Base-by-base conservation (phyloP, 345 rosid genomes). In the Limnanthes douglasii region DNA sequence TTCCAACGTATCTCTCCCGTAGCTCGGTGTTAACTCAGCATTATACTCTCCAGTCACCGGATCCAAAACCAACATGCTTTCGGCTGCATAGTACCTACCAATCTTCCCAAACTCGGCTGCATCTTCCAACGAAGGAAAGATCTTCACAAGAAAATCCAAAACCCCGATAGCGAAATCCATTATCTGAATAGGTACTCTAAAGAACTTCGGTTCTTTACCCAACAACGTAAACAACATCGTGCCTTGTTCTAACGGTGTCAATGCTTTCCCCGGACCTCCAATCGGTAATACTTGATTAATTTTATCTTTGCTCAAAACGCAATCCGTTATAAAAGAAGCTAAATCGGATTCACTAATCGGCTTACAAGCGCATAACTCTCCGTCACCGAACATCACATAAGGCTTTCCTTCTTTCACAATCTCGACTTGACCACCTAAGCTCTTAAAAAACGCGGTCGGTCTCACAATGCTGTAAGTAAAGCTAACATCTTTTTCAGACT, bases 31-130 rank as follows among this genome's bases (percentile, higher is more conserved):
- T 62, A 63, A 61, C 53, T 83, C 95, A 4, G 77, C 78, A 35
- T 72, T 73, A 37, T 83, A 88, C 20, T 78, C 78, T 12, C 97
- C 90, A 0, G 86, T 83, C 51, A 71, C 86, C 0, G 80, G 75
- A 62, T 88, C 95, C 60, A 73, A 59, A 46, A 83, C 5, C 70
- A 88, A 43, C 93, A 83, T 83, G 56, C 97, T 88, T 65, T 88
- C 97, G 1, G 81, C 95, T 2, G 97, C 95, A 34, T 88, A 88
- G 25, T 83, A 88, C 67, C 93, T 73, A 27, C 93, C 95, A 1
- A 88, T 88, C 57, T 82, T 88, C 39, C 97, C 97, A 51, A 64
- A 88, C 73, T 88, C 97, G 0, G 95, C 97, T 4, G 93, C 90
- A 18, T 88, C 97, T 60, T 69, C 90, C 70, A 83, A 39, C 0